Evolutionary conservation across 2,329 filamentous ascomycete genomes (phyloP), one percentile per base, ranked within the genome.

Genomic region (Chaetomium strumarium): DNA sequence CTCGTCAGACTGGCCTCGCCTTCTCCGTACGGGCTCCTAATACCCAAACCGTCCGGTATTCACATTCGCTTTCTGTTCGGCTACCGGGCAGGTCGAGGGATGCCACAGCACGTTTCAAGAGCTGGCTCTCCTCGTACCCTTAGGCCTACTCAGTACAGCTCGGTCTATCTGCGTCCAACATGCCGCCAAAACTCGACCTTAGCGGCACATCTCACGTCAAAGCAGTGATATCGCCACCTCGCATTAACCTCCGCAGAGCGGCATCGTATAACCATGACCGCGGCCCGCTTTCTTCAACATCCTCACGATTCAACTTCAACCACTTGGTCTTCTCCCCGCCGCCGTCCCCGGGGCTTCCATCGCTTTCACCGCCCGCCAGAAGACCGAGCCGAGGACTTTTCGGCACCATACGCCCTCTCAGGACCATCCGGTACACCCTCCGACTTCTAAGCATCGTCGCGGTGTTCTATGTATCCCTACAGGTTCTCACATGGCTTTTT

Each of bases 261-360:
- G 73, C 74, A n/a, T 80, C 80, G 3, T 85, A 80, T 65, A 77
- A 75, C 52, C 70, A 74, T 56, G 79, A 83, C 59, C 76, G 68
- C 63, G 72, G 67, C 1, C 77, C 79, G 7, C 63, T 79, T 10
- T 84, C 80, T 20, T 80, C 80, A 46, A 84, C 76, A 24, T 84
- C 77, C 33, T 82, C 81, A 16, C 73, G 80, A 43, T 84, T 84
- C 68, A 81, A 72, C 67, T 83, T 86, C 68, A 84, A 84, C 62
- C 81, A 87, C 57, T 76, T 88, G 37, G 72, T 84, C 60, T 84
- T 81, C 67, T 77, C 76, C 1, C 87, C 85, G 24, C 84, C 85
- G 4, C 79, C 79, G 33, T 92, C 84, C 2, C 86, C 85, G 2
- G 80, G 81, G 57, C 77, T 90, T 46, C 88, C 85, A 12, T 83